These are phyloP conservation scores for Diaporthe citriasiana DNA, from an alignment of 2,329 filamentous ascomycete genomes.

Conservation along the genomic window DNA sequence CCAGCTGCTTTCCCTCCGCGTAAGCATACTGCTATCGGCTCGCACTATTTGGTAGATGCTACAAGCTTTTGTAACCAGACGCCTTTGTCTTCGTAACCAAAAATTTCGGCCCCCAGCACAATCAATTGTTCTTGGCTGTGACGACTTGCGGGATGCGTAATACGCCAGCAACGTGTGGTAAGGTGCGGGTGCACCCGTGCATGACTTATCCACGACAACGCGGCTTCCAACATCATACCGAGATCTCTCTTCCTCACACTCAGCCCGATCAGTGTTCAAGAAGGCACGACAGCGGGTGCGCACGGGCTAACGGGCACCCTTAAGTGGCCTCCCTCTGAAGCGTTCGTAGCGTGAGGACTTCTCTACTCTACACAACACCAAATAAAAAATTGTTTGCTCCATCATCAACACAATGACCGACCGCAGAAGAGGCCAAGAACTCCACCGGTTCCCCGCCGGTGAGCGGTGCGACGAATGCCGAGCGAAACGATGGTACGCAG, in stretches of 20 bases:
- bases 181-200: constrained; percentile 27
- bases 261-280: no score
- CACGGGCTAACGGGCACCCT: no score
- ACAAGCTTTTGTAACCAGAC: neutral
- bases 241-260: no score
- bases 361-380: no score
- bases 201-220: neutral
- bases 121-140: neutral
- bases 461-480: constrained; percentile 76
- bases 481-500: constrained; percentile 78
- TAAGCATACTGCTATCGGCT: neutral
- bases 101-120: neutral
- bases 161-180: neutral
- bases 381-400: no score
- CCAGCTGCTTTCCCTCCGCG: no score
- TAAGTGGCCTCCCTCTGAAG: no score
- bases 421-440: constrained; percentile 53
- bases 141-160: neutral
- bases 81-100: neutral
- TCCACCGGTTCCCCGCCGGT: constrained; percentile 66
- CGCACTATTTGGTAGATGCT: no score
- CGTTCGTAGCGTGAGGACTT: no score
- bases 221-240: neutral
- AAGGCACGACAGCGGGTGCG: no score
- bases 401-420: constrained; percentile 55